These are phyloP conservation scores for Sanghuangporus weigelae DNA, from an alignment of 1,284 basidiomycete genomes.

Conservation along the genomic window DNA sequence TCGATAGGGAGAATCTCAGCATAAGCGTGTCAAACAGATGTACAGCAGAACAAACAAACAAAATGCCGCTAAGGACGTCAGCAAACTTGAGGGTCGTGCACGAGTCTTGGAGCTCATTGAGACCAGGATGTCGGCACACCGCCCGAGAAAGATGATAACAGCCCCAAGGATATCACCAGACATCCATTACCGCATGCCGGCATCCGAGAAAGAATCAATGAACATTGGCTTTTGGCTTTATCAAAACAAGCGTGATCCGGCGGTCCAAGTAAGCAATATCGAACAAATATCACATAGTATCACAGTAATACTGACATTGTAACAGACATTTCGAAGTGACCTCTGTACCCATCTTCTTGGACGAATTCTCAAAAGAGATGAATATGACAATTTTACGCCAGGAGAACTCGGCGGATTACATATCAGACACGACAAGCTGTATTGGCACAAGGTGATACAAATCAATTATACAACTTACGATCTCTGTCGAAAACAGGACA, in stretches of 20 bases:
- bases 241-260: constrained; percentile 18
- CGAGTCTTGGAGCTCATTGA: not conserved
- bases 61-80: not conserved
- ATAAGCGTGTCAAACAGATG: constrained; percentile 8
- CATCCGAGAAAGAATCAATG: not conserved
- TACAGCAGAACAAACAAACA: constrained; percentile 13
- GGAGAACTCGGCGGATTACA: constrained; percentile 16
- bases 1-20: constrained; percentile 17
- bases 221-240: constrained; percentile 6
- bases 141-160: no score
- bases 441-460: constrained; percentile 26
- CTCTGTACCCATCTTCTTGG: constrained; percentile 24
- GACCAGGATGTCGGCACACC: not conserved
- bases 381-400: constrained; percentile 17
- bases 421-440: constrained; percentile 26
- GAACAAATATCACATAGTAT: not conserved
- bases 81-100: not conserved
- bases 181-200: not conserved
- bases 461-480: constrained; percentile 45
- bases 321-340: constrained; percentile 20
- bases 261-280: constrained; percentile 17
- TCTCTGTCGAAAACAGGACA: constrained; percentile 32
- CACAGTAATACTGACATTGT: not conserved
- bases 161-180: not conserved
- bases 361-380: constrained; percentile 16